Evolutionary conservation across 1,284 basidiomycete genomes (phyloP).

Genomic region (Stereum hirsutum): DNA sequence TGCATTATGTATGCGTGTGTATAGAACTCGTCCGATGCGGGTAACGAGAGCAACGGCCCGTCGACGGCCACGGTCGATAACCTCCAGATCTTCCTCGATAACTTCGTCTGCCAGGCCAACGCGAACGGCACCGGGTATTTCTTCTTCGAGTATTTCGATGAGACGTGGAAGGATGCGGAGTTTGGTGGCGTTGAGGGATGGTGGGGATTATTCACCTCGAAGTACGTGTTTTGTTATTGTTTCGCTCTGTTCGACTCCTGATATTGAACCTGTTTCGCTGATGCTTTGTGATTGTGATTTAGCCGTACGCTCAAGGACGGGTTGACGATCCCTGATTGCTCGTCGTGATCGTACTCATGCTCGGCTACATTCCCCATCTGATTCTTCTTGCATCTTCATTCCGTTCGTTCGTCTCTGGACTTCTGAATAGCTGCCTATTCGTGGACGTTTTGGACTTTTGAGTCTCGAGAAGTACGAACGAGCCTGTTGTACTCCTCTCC

Average conservation of each 20-base stretch:
- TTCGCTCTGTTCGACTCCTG: not conserved
- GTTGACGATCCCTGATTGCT: no score
- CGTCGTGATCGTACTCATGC: no score
- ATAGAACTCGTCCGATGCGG: constrained; percentile 49
- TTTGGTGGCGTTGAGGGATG: constrained; percentile 84
- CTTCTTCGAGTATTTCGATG: constrained; percentile 81
- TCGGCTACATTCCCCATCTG: no score
- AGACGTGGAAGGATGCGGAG: constrained; percentile 70
- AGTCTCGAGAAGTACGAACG: no score
- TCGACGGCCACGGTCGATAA: constrained; percentile 60
- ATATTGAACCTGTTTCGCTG: constrained; percentile 10
- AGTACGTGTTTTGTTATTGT: constrained; percentile 27
- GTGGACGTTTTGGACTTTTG: no score
- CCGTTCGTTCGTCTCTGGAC: no score
- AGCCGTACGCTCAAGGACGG: constrained; percentile 25
- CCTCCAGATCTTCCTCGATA: constrained; percentile 71
- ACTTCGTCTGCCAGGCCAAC: constrained; percentile 86
- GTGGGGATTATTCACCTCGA: constrained; percentile 56
- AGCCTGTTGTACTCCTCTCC: no score
- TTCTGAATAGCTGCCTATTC: no score
- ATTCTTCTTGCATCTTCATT: no score
- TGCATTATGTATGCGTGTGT: not conserved
- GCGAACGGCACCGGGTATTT: constrained; percentile 76
- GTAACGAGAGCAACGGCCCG: constrained; percentile 52
- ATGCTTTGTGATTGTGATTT: no score